Conservation (phyloP, 495 filamentous ascomycete species). For the Corynascus novoguineensis region DNA sequence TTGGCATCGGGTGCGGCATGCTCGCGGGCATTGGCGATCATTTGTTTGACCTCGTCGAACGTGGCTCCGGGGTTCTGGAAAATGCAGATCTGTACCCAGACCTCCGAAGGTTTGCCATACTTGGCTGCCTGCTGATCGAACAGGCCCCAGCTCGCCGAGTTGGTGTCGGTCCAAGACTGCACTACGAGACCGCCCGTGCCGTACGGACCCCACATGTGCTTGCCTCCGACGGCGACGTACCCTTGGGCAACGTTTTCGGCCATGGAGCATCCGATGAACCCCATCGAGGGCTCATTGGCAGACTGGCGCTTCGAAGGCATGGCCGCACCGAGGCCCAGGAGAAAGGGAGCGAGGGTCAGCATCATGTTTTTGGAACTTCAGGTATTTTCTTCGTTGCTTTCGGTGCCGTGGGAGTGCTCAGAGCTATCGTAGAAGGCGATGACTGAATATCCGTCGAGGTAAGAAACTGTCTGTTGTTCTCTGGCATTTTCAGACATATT, state of each 20-base stretch:
- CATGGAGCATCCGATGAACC: slow-evolving; percentile 35
- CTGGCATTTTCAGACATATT: too few species aligned
- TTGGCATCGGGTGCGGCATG: slow-evolving; percentile 26
- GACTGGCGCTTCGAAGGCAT: not conserved
- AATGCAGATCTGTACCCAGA: slow-evolving; percentile 26
- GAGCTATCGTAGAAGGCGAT: too few species aligned
- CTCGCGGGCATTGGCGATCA: slow-evolving; percentile 27
- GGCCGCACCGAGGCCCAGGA: not conserved
- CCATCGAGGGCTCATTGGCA: slow-evolving; percentile 17
- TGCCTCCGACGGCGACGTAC: slow-evolving; percentile 23
- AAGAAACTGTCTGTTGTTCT: too few species aligned
- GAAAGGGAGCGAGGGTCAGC: not conserved
- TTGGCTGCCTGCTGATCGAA: slow-evolving; percentile 19
- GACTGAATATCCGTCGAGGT: too few species aligned
- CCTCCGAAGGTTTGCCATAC: not conserved
- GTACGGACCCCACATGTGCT: slow-evolving; percentile 29
- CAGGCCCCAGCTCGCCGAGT: slow-evolving; percentile 19
- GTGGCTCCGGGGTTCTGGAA: slow-evolving; percentile 25
- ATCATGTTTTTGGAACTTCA: not conserved
- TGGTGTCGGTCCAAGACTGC: slow-evolving; percentile 26
- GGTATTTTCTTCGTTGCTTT: not conserved
- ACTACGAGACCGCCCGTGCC: slow-evolving; percentile 27
- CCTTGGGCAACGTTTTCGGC: slow-evolving; percentile 31
- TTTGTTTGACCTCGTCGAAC: slow-evolving; percentile 27
- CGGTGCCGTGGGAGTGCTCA: too few species aligned